Base-by-base conservation (phyloP, 371 early-diverging fungal genomes). In the Nematocida sp. region DNA sequence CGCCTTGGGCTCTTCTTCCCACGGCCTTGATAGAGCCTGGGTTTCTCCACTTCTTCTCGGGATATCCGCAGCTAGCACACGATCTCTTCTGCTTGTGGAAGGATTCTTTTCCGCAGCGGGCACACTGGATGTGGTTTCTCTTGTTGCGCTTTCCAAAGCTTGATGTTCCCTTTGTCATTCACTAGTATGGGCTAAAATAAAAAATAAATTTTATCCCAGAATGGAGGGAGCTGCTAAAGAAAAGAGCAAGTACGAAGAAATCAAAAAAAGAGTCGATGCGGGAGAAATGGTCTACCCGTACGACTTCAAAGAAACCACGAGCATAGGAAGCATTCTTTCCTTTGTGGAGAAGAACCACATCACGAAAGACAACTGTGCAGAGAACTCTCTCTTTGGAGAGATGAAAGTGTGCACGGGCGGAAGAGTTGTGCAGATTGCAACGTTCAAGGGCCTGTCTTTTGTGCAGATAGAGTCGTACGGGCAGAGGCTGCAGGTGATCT, bases 51-150 rank as follows among this genome's bases (percentile, higher is more conserved):
- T 95, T 96, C 82, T 94, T 91, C 83, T 92, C 86, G 67, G 97
- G 97, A 88, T 92, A 96, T 78, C 92, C 97, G 87, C 99, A 96
- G 83, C 89, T 89, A 79, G 96, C 90, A 86, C 97, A 98, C 70
- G 90, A 90, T 88, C 92, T 90, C 91, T 94, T 95, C 86, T 95
- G 95, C 88, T 91, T 93, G 89, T 96, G 96, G 90, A 91, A 95
- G 74, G 95, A 87, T 79, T 93, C 91, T 80, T 88, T 88, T 64
- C 96, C 96, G 86, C 97, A 98, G 81, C 96, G 89, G 83, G 89
- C 87, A 89, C 97, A 97, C 82, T 94, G 87, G 58, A 90, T 89
- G 91, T 95, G 96, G 78, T 95, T 89, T 89, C 94, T 94, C 87
- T 90, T 92, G 88, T 95, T 94, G 83, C 93, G 91, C 87, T 93